A percentile compares a stretch with the other conserved stretches of the same genome.
Conservation (phyloP, 2,329 filamentous ascomycete species). For the Penicillium digitatum region DNA sequence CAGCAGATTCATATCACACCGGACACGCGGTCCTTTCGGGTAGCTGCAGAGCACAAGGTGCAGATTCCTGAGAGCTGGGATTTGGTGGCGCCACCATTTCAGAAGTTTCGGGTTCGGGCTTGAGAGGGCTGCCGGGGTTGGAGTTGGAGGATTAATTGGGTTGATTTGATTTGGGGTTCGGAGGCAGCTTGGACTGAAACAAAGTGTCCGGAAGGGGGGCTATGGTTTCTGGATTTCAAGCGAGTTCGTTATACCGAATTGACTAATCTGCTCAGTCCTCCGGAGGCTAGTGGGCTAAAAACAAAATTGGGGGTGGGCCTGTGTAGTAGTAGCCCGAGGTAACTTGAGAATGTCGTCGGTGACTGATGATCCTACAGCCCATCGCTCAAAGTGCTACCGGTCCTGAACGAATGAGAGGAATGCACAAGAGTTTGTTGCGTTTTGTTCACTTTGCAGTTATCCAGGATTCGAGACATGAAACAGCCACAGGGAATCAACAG, state of each 20-base stretch:
- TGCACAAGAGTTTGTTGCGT: background rate
- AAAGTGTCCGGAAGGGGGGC: conserved; percentile 1
- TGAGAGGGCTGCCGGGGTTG: background rate
- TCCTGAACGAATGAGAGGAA: background rate
- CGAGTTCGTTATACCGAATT: background rate
- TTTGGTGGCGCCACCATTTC: conserved; percentile 27
- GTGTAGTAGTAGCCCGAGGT: conserved; percentile 12
- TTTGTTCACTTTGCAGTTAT: background rate
- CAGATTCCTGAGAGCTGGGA: conserved; percentile 24
- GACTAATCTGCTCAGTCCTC: background rate
- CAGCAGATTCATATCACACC: background rate
- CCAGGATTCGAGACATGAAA: conserved; percentile 1
- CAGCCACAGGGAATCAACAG: conserved; percentile 20
- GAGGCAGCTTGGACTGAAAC: background rate
- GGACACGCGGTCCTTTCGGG: conserved; percentile 8
- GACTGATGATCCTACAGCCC: conserved; percentile 5
- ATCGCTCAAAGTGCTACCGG: background rate
- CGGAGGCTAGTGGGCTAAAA: background rate
- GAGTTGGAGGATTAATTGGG: background rate
- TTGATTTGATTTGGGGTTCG: background rate
- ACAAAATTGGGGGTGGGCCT: background rate
- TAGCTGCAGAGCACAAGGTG: conserved; percentile 8
- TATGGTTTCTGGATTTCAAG: conserved; percentile 6
- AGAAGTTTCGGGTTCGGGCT: background rate
- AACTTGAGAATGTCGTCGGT: background rate